Conservation (phyloP, 345 rosid species). For the Turritis glabra region DNA sequence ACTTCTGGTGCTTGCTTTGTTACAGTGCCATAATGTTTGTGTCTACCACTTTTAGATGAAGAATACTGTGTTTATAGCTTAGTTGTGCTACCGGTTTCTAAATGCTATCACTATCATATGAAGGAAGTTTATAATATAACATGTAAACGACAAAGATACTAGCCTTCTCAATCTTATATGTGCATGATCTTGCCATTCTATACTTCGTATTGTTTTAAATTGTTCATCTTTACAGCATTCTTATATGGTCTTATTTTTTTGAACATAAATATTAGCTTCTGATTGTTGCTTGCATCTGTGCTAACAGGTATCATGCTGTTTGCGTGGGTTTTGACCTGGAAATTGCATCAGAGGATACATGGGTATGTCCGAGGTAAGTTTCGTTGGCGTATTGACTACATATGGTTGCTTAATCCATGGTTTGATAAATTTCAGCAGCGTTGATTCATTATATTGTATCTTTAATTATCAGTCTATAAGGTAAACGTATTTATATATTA, state of each 20-base stretch:
- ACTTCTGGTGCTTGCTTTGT: slow-evolving; percentile 5
- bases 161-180: background rate
- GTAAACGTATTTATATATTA: background rate
- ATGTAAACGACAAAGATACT: background rate
- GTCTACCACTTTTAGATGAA: too few relatives aligned
- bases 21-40: slow-evolving; percentile 3
- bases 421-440: slow-evolving; percentile 1
- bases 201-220: background rate
- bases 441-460: background rate
- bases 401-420: slow-evolving; percentile 32
- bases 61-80: background rate
- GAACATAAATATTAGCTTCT: slow-evolving; percentile 11
- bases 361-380: slow-evolving; percentile 95
- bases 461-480: slow-evolving; percentile 3
- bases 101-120: background rate
- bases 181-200: slow-evolving; percentile 10
- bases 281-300: slow-evolving; percentile 30
- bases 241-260: background rate
- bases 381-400: slow-evolving; percentile 25
- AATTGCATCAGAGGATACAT: slow-evolving; percentile 75
- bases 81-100: background rate
- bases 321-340: slow-evolving; percentile 97
- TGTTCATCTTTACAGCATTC: slow-evolving; percentile 21
- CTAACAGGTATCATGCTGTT: slow-evolving; percentile 91
- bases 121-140: background rate